phyloP scores from a whole-genome alignment of 2,329 filamentous ascomycete species.

The Waltergamsia citrina region DNA sequence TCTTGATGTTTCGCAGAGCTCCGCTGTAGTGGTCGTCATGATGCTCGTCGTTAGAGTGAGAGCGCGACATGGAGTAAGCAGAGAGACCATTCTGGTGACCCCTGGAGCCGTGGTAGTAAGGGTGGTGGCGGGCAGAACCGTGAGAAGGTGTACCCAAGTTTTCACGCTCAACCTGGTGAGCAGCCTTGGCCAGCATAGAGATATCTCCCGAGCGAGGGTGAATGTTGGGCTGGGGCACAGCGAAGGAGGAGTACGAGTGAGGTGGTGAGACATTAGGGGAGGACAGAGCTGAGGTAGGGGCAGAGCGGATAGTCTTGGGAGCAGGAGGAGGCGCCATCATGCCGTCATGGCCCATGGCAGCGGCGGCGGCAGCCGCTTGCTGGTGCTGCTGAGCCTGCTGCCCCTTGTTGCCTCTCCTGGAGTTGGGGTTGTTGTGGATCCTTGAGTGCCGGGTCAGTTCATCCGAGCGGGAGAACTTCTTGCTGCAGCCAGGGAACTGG shows the following conservation, averaged over 20 bases:
- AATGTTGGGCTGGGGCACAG: conserved; percentile 31
- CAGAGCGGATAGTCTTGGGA: conserved; percentile 77
- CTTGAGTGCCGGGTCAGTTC: conserved; percentile 93
- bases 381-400: conserved; percentile 30
- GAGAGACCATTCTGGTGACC: conserved; percentile 67
- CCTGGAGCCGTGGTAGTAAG: conserved; percentile 43
- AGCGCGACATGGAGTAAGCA: conserved; percentile 89
- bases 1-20: conserved; percentile 65
- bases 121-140: conserved; percentile 31
- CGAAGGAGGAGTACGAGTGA: conserved; percentile 74
- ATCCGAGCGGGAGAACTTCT: conserved; percentile 93
- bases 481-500: conserved; percentile 90
- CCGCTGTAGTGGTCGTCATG: conserved; percentile 68
- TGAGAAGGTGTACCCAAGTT: conserved; percentile 30
- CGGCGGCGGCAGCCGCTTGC: conserved; percentile 21
- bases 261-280: conserved; percentile 97
- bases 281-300: conserved; percentile 73
- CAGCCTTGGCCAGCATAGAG: conserved; percentile 50
- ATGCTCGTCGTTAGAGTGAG: conserved; percentile 72
- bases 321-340: conserved; percentile 72
- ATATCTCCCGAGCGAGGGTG: conserved; percentile 40
- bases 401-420: conserved; percentile 80
- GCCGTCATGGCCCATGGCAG: conserved; percentile 39
- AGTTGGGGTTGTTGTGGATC: conserved; percentile 99
- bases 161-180: conserved; percentile 54